A percentile compares a stretch with the other conserved stretches of the same genome.
These are phyloP conservation scores for Nemania serpens DNA, from an alignment of 2,329 filamentous ascomycete genomes.

Conservation along the genomic window DNA sequence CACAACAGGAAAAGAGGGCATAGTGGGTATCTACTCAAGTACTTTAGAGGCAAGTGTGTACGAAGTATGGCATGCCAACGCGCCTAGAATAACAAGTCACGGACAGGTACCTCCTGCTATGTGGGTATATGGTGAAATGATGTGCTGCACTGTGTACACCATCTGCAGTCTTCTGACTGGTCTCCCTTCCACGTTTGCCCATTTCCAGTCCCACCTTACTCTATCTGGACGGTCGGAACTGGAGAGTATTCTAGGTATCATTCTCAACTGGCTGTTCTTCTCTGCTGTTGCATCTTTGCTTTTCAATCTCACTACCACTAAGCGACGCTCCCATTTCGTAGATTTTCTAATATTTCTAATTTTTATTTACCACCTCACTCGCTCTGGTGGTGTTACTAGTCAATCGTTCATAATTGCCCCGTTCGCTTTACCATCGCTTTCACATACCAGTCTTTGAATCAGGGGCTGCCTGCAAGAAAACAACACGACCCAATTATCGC, in stretches of 20 bases:
- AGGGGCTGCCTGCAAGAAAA: constrained; percentile 18
- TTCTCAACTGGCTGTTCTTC: background rate
- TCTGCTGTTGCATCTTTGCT: constrained; percentile 18
- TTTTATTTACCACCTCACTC: constrained; percentile 55
- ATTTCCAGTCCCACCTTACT: too few species aligned
- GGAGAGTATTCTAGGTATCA: background rate
- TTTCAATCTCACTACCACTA: constrained; percentile 18
- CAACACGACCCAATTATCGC: constrained; percentile 13
- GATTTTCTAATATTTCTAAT: constrained; percentile 28
- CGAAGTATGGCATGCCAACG: too few species aligned
- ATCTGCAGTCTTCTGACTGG: too few species aligned
- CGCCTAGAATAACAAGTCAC: too few species aligned
- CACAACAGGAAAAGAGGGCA: too few species aligned
- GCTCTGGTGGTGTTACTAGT: constrained; percentile 54
- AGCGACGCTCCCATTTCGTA: constrained; percentile 24
- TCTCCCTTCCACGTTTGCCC: too few species aligned
- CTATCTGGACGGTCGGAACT: background rate
- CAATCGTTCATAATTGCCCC: constrained; percentile 40
- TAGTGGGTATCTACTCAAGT: too few species aligned
- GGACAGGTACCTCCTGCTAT: background rate
- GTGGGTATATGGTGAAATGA: background rate
- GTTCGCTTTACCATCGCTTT: constrained; percentile 29
- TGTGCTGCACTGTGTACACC: too few species aligned
- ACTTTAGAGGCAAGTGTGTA: too few species aligned
- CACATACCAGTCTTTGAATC: constrained; percentile 16